Conservation (phyloP, 768 basidiomycete genomes). For the Boletus pseudopeckii region DNA sequence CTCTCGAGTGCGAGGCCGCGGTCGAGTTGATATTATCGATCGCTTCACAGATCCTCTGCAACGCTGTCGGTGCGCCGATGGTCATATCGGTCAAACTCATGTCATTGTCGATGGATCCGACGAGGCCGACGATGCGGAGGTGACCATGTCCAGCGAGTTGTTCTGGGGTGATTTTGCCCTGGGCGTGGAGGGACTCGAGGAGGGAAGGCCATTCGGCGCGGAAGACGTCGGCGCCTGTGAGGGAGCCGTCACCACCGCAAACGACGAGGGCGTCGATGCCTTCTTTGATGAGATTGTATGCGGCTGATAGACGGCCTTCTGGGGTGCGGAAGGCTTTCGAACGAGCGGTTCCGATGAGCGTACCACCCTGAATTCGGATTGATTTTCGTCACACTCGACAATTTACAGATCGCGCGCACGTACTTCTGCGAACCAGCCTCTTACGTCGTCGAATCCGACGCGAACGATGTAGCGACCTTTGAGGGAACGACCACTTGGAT, state of each 20-base stretch:
- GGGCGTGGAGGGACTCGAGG: slow-evolving; percentile 58
- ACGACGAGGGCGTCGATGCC: slow-evolving; percentile 97
- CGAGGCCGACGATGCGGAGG: slow-evolving; percentile 95
- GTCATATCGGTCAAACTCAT: slow-evolving; percentile 98
- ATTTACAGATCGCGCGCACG: slow-evolving; percentile 20
- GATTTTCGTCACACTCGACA: neutral
- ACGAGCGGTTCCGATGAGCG: slow-evolving; percentile 91
- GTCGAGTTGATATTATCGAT: slow-evolving; percentile 99
- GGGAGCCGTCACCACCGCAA: slow-evolving; percentile 94
- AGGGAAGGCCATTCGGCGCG: slow-evolving; percentile 93
- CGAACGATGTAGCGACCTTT: slow-evolving; percentile 91
- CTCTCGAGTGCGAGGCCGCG: slow-evolving; percentile 91
- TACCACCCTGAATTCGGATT: slow-evolving; percentile 65
- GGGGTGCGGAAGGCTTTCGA: slow-evolving; percentile 78
- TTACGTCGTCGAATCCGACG: slow-evolving; percentile 97
- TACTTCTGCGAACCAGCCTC: slow-evolving; percentile 91
- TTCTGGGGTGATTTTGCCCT: slow-evolving; percentile 74
- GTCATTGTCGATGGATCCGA: slow-evolving; percentile 98
- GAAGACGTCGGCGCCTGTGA: slow-evolving; percentile 95
- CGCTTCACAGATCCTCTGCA: slow-evolving; percentile 95
- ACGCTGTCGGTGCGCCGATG: slow-evolving; percentile 92
- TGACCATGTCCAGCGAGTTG: slow-evolving; percentile 73
- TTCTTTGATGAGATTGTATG: slow-evolving; percentile 88
- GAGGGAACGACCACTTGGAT: slow-evolving; percentile 60
- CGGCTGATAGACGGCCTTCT: slow-evolving; percentile 88